These are phyloP conservation scores for Picochlorum sp. DNA, from an alignment of 139 green algal genomes.

Conservation along the genomic window DNA sequence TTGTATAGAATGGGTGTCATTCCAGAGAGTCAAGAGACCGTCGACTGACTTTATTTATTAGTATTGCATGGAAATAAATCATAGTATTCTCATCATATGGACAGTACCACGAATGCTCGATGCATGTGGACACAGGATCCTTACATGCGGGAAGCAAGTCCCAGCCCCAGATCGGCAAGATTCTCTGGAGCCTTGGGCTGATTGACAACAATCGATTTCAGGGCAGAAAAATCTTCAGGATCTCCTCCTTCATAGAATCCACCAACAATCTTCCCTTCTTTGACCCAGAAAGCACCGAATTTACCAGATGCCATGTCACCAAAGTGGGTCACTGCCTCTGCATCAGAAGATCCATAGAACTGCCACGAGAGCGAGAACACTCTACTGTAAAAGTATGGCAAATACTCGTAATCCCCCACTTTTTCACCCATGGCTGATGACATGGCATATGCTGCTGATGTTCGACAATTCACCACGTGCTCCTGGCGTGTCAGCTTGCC, in stretches of 20 bases:
- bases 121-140: neutral
- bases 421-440: slow-evolving; percentile 14
- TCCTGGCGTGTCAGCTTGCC: slow-evolving; percentile 61
- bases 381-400: slow-evolving; percentile 90
- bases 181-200: slow-evolving; percentile 28
- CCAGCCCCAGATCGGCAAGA: slow-evolving; percentile 19
- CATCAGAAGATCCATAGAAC: slow-evolving; percentile 52
- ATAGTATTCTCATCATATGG: too few relatives aligned
- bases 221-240: slow-evolving; percentile 58
- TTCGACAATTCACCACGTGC: slow-evolving; percentile 64
- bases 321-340: slow-evolving; percentile 42
- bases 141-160: slow-evolving; percentile 40
- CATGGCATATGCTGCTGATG: slow-evolving; percentile 20
- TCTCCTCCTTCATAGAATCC: slow-evolving; percentile 73
- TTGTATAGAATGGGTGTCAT: neutral
- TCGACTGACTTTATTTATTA: too few relatives aligned
- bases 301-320: slow-evolving; percentile 48
- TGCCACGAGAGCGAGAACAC: slow-evolving; percentile 83
- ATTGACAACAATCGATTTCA: slow-evolving; percentile 48
- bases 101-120: neutral
- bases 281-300: slow-evolving; percentile 81
- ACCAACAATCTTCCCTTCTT: slow-evolving; percentile 67
- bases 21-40: neutral
- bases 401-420: slow-evolving; percentile 71
- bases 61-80: too few relatives aligned